Evolutionary conservation across 2,329 filamentous ascomycete genomes (phyloP).

Genomic region (Hypoxylon sp.): DNA sequence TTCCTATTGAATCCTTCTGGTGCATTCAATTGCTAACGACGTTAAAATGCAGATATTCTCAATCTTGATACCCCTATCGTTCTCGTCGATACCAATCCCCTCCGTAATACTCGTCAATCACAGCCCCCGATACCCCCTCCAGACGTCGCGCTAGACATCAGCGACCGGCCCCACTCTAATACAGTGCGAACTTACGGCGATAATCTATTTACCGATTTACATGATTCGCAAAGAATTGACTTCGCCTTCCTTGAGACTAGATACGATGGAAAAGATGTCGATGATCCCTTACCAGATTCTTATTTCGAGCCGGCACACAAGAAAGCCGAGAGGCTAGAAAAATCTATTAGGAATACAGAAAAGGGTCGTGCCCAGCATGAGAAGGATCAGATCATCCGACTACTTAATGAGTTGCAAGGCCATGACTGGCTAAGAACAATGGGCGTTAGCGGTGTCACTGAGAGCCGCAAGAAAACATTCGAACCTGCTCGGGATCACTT

Average conservation of each 20-base stretch:
- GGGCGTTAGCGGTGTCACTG: constrained; percentile 88
- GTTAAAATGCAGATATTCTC: constrained; percentile 72
- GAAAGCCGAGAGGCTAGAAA: constrained; percentile 72
- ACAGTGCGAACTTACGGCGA: constrained; percentile 69
- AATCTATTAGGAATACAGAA: constrained; percentile 74
- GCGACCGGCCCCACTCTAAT: constrained; percentile 53
- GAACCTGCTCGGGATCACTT: constrained; percentile 89
- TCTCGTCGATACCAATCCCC: constrained; percentile 70
- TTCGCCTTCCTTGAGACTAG: constrained; percentile 68
- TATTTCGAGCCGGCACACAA: constrained; percentile 69
- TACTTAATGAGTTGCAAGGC: constrained; percentile 86
- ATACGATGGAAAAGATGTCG: constrained; percentile 59
- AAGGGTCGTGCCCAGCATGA: constrained; percentile 77
- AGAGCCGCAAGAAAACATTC: constrained; percentile 87
- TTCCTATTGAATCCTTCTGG: constrained; percentile 12
- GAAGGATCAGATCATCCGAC: constrained; percentile 73
- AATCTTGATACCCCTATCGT: constrained; percentile 80
- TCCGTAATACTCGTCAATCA: constrained; percentile 58
- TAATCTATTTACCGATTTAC: constrained; percentile 68
- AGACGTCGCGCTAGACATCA: constrained; percentile 40
- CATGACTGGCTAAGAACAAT: constrained; percentile 94
- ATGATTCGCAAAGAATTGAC: constrained; percentile 70
- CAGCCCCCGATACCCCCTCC: constrained; percentile 53
- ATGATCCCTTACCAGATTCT: constrained; percentile 71
- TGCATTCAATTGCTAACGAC: constrained; percentile 27